Percentiles rank a stretch among this genome's conserved stretches.
These are phyloP conservation scores for Kodamaea ohmeri DNA, from an alignment of 1,139 yeast species.

Conservation along the genomic window DNA sequence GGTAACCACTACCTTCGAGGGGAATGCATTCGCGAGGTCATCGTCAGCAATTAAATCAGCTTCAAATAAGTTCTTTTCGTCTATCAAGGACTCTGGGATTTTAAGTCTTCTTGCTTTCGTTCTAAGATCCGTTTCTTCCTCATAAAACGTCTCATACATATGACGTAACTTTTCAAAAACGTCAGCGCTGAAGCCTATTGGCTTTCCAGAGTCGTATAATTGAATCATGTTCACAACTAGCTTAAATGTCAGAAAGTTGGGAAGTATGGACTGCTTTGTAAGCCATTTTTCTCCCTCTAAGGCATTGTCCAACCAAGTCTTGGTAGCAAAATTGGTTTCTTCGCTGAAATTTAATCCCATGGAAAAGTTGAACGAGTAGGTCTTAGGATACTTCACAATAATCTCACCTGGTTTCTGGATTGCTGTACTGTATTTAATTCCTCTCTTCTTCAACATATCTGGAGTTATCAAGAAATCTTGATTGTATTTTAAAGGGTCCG, in stretches of 20 bases:
- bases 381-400: conserved; percentile 54
- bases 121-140: conserved; percentile 44
- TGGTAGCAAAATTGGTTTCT: conserved; percentile 54
- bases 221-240: conserved; percentile 48
- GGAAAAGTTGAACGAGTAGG: conserved; percentile 50
- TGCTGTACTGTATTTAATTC: conserved; percentile 46
- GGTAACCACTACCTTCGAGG: conserved; percentile 48
- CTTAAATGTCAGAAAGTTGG: conserved; percentile 50
- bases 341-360: conserved; percentile 57
- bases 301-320: conserved; percentile 55
- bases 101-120: conserved; percentile 31
- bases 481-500: conserved; percentile 20
- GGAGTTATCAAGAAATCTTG: conserved; percentile 52
- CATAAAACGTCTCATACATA: conserved; percentile 29
- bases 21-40: conserved; percentile 46
- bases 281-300: conserved; percentile 53
- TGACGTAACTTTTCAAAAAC: conserved; percentile 30
- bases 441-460: conserved; percentile 39
- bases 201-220: conserved; percentile 33
- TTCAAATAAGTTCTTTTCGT: conserved; percentile 29
- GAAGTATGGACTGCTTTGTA: conserved; percentile 45
- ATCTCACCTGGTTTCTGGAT: conserved; percentile 61
- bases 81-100: conserved; percentile 33
- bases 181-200: conserved; percentile 28
- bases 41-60: conserved; percentile 51